Conservation (phyloP, 306 rosid species). For the Arachis hypogaea region DNA sequence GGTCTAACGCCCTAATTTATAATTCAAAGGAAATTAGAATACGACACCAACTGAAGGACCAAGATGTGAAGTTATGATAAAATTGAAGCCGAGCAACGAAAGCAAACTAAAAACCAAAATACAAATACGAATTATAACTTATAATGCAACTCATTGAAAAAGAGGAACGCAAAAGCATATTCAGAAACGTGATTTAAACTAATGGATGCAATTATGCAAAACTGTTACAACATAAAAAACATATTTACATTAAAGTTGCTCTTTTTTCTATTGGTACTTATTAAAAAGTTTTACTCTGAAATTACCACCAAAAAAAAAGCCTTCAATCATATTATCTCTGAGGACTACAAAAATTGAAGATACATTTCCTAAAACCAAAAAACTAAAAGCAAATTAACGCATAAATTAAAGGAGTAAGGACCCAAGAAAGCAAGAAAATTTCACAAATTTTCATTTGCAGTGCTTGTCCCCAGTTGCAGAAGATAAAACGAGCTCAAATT, state of each 20-base stretch:
- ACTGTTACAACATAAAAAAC: too few relatives aligned
- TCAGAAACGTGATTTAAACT: too few relatives aligned
- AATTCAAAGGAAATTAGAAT: conserved; percentile 17
- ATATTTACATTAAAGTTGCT: too few relatives aligned
- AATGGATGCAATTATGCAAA: too few relatives aligned
- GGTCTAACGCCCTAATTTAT: neutral
- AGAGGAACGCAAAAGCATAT: neutral
- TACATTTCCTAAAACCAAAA: neutral
- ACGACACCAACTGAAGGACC: neutral
- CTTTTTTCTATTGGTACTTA: too few relatives aligned
- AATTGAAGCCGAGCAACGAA: conserved; percentile 23
- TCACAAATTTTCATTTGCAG: neutral
- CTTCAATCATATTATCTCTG: too few relatives aligned
- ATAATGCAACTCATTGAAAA: neutral
- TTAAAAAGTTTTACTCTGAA: too few relatives aligned
- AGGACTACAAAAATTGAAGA: too few relatives aligned
- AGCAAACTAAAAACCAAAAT: conserved; percentile 21
- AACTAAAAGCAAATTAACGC: neutral
- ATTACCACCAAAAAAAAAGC: too few relatives aligned
- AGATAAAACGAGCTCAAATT: neutral
- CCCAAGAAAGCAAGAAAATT: neutral
- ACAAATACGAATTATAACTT: conserved; percentile 6
- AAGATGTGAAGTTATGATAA: conserved; percentile 9
- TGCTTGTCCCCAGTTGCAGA: neutral
- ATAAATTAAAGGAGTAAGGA: neutral